phyloP scores from a whole-genome alignment of 306 rosid genomes.

The Fagus sylvatica region DNA sequence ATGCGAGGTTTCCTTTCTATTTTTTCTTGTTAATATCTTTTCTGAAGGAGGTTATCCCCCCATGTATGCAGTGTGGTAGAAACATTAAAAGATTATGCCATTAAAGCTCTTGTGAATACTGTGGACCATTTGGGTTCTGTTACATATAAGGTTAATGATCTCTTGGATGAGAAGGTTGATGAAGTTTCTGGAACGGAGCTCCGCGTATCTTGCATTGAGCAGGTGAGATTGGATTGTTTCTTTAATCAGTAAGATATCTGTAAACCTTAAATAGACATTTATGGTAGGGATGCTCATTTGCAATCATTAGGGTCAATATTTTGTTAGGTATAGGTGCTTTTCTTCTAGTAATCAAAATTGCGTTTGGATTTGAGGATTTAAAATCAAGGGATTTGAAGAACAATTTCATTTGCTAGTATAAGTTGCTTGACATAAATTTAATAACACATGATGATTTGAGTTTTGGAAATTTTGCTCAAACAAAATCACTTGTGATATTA shows the following conservation, averaged over 20 bases:
- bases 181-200: conserved; percentile 89
- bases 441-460: too few relatives aligned
- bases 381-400: too few relatives aligned
- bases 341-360: too few relatives aligned
- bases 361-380: too few relatives aligned
- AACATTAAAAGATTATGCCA: conserved; percentile 91
- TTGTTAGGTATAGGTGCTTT: too few relatives aligned
- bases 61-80: conserved; percentile 73
- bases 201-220: conserved; percentile 90
- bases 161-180: conserved; percentile 91
- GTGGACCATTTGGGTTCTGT: conserved; percentile 99
- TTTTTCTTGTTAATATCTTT: conserved; percentile 17
- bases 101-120: conserved; percentile 95
- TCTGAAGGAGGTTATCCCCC: conserved; percentile 1
- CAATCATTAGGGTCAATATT: not conserved
- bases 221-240: conserved; percentile 47
- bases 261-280: not conserved
- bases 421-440: too few relatives aligned
- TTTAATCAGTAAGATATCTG: not conserved
- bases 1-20: conserved; percentile 8
- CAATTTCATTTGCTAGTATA: too few relatives aligned
- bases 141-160: conserved; percentile 85
- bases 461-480: too few relatives aligned
- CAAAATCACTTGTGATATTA: too few relatives aligned
- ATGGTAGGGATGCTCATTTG: not conserved